These are phyloP conservation scores for Myriosclerotinia scirpicola DNA, from an alignment of 2,329 filamentous ascomycete genomes.

Conservation along the genomic window DNA sequence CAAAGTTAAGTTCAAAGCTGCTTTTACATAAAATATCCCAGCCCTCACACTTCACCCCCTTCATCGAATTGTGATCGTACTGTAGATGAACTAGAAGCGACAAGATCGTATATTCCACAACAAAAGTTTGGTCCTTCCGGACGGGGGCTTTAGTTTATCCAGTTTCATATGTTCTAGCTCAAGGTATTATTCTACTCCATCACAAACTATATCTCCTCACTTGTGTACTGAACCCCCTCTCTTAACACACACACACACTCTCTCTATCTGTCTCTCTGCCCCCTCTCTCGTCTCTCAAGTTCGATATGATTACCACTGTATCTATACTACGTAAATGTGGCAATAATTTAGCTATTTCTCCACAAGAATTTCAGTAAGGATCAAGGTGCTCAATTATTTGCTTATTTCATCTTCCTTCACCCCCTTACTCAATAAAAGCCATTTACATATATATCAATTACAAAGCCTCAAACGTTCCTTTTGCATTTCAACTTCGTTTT, in stretches of 20 bases:
- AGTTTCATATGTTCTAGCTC: not conserved
- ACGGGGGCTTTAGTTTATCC: not conserved
- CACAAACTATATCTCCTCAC: not conserved
- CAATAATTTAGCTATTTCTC: not conserved
- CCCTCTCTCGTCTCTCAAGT: not conserved
- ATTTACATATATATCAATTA: not conserved
- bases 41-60: not conserved
- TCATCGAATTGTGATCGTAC: not conserved
- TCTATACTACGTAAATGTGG: not conserved
- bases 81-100: not conserved
- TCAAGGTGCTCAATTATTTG: not conserved
- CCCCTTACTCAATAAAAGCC: slow-evolving; percentile 2
- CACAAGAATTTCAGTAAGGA: not conserved
- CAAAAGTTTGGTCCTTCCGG: not conserved
- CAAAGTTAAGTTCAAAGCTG: not conserved
- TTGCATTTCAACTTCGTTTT: slow-evolving; percentile 1
- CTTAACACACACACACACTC: too few species aligned
- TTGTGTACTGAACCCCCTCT: not conserved
- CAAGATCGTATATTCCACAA: not conserved
- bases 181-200: not conserved
- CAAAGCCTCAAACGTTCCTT: not conserved
- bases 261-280: too few species aligned
- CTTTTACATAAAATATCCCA: slow-evolving; percentile 10
- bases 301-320: not conserved
- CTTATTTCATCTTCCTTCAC: not conserved